phyloP scores from a whole-genome alignment of 1,139 yeast genomes.

The Hyphopichia fennica region DNA sequence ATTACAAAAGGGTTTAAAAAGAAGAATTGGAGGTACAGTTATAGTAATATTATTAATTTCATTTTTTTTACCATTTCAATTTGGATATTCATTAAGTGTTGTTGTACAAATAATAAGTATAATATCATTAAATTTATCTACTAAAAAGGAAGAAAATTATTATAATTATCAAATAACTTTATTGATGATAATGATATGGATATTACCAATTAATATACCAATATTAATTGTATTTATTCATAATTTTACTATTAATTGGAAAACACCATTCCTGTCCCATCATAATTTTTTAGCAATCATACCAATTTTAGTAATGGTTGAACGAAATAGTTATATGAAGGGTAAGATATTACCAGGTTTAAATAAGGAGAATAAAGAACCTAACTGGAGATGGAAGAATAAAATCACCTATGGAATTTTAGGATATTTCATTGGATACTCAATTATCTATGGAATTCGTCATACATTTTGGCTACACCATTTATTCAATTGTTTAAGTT shows the following conservation, averaged over 20 bases:
- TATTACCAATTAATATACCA: constrained; percentile 68
- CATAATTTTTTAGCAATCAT: constrained; percentile 68
- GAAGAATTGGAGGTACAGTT: constrained; percentile 29
- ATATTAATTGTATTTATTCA: constrained; percentile 69
- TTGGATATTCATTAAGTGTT: constrained; percentile 63
- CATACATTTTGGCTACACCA: constrained; percentile 74
- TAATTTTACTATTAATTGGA: constrained; percentile 68
- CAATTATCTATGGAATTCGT: constrained; percentile 63
- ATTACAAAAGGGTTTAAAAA: neutral
- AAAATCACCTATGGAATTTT: constrained; percentile 16
- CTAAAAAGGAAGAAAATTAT: constrained; percentile 14
- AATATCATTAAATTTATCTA: constrained; percentile 18
- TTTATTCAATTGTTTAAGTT: constrained; percentile 55
- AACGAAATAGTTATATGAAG: constrained; percentile 30
- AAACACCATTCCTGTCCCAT: constrained; percentile 74
- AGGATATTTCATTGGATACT: constrained; percentile 51
- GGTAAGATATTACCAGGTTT: constrained; percentile 1
- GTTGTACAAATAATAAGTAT: constrained; percentile 52
- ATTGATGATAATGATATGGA: constrained; percentile 62
- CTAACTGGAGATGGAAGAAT: neutral
- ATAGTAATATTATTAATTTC: constrained; percentile 37
- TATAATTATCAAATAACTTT: constrained; percentile 56
- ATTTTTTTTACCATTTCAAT: constrained; percentile 74
- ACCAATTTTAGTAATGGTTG: constrained; percentile 57
- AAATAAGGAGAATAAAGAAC: neutral